Conservation (phyloP, 495 filamentous ascomycete genomes). For the Cairneyella variabilis region DNA sequence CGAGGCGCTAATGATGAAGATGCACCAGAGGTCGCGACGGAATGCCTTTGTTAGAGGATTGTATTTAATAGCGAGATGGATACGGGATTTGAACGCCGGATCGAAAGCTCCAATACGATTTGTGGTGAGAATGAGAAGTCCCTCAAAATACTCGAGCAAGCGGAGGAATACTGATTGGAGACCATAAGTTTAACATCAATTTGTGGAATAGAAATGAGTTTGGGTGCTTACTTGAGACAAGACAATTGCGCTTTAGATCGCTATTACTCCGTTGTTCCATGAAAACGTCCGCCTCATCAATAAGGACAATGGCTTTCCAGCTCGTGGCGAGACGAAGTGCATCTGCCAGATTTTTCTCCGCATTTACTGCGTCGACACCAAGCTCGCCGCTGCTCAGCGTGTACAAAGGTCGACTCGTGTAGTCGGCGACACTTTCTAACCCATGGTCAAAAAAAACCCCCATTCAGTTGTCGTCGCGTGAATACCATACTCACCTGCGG, state of each 20-base stretch:
- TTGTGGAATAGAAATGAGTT: too few relatives aligned
- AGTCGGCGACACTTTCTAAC: background rate
- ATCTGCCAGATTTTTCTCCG: background rate
- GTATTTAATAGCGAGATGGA: constrained; percentile 23
- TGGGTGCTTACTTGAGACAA: constrained; percentile 33
- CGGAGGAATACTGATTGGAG: constrained; percentile 27
- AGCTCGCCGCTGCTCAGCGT: background rate
- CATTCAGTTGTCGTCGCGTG: background rate
- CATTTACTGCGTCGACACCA: background rate
- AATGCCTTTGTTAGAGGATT: constrained; percentile 3
- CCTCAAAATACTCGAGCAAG: constrained; percentile 26
- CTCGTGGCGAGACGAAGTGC: background rate
- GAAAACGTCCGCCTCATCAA: constrained; percentile 50
- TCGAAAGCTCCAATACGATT: constrained; percentile 29
- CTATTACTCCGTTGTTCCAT: constrained; percentile 40
- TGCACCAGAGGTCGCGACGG: background rate
- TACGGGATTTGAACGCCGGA: constrained; percentile 27
- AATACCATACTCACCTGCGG: background rate
- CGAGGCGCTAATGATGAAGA: background rate
- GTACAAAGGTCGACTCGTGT: background rate
- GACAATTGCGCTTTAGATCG: constrained; percentile 47
- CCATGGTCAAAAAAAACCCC: background rate
- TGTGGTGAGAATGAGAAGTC: constrained; percentile 18
- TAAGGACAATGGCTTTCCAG: constrained; percentile 49
- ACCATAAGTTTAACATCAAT: too few relatives aligned